Base-by-base conservation (phyloP, 2,329 filamentous ascomycete species). In the Alternaria consortialis region DNA sequence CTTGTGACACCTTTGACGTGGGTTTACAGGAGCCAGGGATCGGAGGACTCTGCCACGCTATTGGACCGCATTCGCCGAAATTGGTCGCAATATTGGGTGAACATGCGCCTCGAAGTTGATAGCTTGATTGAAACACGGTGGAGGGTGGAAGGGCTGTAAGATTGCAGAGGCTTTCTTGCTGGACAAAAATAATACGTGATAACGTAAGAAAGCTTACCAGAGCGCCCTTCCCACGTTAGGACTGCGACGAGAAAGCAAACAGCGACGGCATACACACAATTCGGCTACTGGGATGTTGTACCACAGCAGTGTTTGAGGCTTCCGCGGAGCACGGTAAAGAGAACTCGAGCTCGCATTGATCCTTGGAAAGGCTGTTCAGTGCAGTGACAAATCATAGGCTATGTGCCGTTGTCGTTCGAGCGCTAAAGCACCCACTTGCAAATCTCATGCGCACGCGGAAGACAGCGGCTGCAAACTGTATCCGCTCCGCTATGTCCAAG, bases 1-100 rank as follows among this genome's bases (percentile, higher is more conserved):
- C 27, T 55, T 39, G 36, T 55, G 36, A 17, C 34, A 42, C 36
- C 37, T 59, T 44, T 3, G 7, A 42, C 13, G 56, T 50, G 51
- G 56, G 20, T 36, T 50, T 29, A 40, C 29, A 40, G 44, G 36
- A 55, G 52, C 56, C 56, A 55, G 52, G 56, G 56, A 23, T 17
- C 20, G 34, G 47, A 25, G 15, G 31, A 40, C 4, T 44, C 36
- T 34, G 54, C 37, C 43, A 55, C 51, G 44, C 52, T 43, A 23
- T 37, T 15, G 43, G 44, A n/a, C 12, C 29, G 12, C 20, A 55
- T 55, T 55, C 40, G 51, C 42, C 43, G 34, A 31, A 34, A 25
- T 27, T 34, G 29, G 29, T 31, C 5, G 29, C 40, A 42, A 40
- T 8, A 23, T 29, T 25, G 20, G 20, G 15, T 31, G 34, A 29